Base-by-base conservation (phyloP, 1,139 yeast species). In the Geotrichum phurueaensis region DNA sequence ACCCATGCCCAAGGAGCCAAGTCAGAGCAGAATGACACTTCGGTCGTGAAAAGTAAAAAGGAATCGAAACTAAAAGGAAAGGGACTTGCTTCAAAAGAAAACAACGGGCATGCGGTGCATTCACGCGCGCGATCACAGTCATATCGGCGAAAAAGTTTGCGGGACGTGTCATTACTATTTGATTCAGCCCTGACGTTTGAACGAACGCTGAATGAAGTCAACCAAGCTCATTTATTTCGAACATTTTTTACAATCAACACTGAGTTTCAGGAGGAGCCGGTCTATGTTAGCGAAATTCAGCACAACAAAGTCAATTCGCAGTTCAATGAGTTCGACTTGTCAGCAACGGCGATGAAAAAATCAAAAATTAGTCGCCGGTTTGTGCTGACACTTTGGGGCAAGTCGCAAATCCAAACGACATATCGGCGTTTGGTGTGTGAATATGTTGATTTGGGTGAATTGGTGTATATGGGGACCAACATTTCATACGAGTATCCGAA, bases 391-490 rank as follows among this genome's bases (percentile, higher is more conserved):
- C 23, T 61, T 7, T 61, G 63, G 63, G 63, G 58, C 23, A 58
- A 56, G 36, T n/a, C 60, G 2, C 27, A 22, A 12, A 48, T 23
- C 10, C 36, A 39, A 25, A 12, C 10, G 4, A 15, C 48, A 2
- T 61, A 50, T 29, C 39, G 51, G 27, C 33, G 54, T 13, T 27
- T 61, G 10, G 33, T 51, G 6, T 56, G 60, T 27, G 61, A 62
- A 20, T 20, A 23, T 7, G 56, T 70, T 27, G 63, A 67, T 23
- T 63, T 70, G 33, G 49, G 60, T 3, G 22, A 48, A 2, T 61
- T 70, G 23, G 49, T 52, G 49, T 71, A 68, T 62, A 58, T 68
- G n/a, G 53, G 63, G 6, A 69, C 65, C 57, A 61, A 64, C 9
- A 59, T 68, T 23, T 50, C 62, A 29, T 51, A 60, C 51, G 58